Base-by-base conservation (phyloP, 2,329 filamentous ascomycete species). In the Diaporthe nobilis region DNA sequence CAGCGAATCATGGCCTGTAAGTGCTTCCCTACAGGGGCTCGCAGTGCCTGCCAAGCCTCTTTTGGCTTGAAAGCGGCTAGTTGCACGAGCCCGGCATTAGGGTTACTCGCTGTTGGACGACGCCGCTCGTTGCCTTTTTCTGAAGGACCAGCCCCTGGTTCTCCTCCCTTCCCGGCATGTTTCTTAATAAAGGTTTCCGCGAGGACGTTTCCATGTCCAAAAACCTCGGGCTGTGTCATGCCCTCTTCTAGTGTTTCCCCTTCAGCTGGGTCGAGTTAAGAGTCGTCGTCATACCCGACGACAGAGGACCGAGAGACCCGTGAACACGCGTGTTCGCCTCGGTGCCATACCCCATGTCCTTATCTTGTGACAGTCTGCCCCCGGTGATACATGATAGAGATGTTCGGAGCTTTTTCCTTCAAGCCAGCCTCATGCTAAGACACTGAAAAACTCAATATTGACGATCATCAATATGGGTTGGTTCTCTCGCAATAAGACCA, bases 401-500 rank as follows among this genome's bases (percentile, higher is more conserved):
- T 73, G 71, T 47, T 68, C 34, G 47, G 53, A 17, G 20, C 67
- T 47, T 65, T 49, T 37, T 12, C 15, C 39, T 10, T 60, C 68
- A 28, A 72, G 25, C 58, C 58, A 73, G 47, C 49, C 44, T 65
- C 28, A 53, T 63, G 65, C 65, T 68, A 68, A 68, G 65, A 39
- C 17, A 31, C 49, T 55, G 47, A n/a, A 53, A 55, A 55, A 44
- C 9, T 44, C 31, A 55, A 63, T 22, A 42, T 25, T 22, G 55
- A 67, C 28, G 7, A 22, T 70, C n/a, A 17, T 39, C 44, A 73
- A 25, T 44, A 77, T 77, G 76, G 68, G 72, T 12, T 65, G 76
- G 71, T 76, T 77, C 60, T 58, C 71, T 42, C 55, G 75, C 17
- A 76, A 57, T 22, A 77, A 76, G 51, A 68, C 75, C 49, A 76